Conservation (phyloP, 2,329 filamentous ascomycete species). For the Fusarium sp. region DNA sequence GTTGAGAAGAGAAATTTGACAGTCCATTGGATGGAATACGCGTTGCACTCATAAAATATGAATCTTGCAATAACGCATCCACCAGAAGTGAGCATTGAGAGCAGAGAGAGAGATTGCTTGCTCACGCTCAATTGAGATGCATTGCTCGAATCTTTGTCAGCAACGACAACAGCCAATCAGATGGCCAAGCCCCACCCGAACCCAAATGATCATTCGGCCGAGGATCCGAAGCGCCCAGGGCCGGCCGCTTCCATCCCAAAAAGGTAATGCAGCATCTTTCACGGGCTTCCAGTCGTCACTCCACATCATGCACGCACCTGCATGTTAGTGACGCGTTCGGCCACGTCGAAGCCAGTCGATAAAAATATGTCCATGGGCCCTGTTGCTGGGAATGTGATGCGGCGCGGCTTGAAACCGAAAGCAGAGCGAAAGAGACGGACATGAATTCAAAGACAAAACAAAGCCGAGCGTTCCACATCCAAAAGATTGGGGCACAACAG, state of each 20-base stretch:
- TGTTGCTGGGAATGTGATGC: neutral
- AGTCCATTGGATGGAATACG: slow-evolving; percentile 42
- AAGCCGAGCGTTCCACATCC: neutral
- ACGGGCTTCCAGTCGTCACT: neutral
- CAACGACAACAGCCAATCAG: neutral
- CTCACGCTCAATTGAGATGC: neutral
- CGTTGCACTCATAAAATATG: slow-evolving; percentile 53
- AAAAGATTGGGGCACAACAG: neutral
- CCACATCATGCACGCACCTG: neutral
- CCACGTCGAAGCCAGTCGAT: neutral
- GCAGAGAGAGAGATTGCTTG: neutral
- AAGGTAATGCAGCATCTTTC: neutral
- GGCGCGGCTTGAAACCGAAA: neutral
- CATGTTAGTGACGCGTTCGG: neutral
- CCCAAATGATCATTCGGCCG: neutral
- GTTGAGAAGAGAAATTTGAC: slow-evolving; percentile 36
- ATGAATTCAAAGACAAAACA: neutral
- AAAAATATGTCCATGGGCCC: neutral
- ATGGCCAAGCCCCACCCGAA: neutral
- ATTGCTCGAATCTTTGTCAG: neutral
- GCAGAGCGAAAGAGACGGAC: neutral
- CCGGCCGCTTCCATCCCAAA: neutral
- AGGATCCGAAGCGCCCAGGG: neutral
- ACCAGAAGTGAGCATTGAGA: slow-evolving; percentile 48
- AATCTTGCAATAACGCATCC: slow-evolving; percentile 51